phyloP scores from a whole-genome alignment of 352 stramenopile species.

The Lagenidium giganteum region DNA sequence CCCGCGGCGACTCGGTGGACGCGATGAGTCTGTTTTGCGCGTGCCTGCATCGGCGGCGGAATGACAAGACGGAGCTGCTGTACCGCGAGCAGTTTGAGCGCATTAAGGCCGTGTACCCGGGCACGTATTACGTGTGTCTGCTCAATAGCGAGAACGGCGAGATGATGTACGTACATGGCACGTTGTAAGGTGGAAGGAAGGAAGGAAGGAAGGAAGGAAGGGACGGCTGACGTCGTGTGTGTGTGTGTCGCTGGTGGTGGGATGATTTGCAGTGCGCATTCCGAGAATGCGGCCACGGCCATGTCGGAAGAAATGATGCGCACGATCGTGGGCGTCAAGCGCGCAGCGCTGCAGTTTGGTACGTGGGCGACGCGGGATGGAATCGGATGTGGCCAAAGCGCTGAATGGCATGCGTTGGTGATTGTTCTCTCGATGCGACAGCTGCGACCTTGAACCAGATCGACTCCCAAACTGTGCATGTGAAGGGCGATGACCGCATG shows the following conservation, averaged over 20 bases:
- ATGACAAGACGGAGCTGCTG: constrained; percentile 38
- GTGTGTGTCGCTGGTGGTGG: neutral
- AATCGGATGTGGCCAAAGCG: too few species aligned
- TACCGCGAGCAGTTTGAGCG: constrained; percentile 78
- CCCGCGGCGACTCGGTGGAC: constrained; percentile 9
- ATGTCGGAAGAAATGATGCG: constrained; percentile 73
- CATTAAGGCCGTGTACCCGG: constrained; percentile 65
- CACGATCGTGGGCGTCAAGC: constrained; percentile 78
- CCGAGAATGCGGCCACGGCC: constrained; percentile 55
- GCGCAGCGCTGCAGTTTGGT: constrained; percentile 79
- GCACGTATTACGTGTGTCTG: constrained; percentile 78
- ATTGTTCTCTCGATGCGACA: constrained; percentile 20
- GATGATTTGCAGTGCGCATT: constrained; percentile 41
- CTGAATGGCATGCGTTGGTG: too few species aligned
- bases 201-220: neutral
- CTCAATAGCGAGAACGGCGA: constrained; percentile 69
- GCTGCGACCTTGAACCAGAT: constrained; percentile 77
- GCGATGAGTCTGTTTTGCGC: constrained; percentile 63
- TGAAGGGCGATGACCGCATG: constrained; percentile 78
- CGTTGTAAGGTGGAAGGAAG: too few species aligned
- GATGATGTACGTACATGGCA: constrained; percentile 63
- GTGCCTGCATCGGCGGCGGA: constrained; percentile 63
- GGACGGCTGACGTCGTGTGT: neutral
- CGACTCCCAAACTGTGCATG: constrained; percentile 78
- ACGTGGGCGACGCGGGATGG: too few species aligned